phyloP scores from a whole-genome alignment of 2,329 filamentous ascomycete species.

The Sporothrix pallida region DNA sequence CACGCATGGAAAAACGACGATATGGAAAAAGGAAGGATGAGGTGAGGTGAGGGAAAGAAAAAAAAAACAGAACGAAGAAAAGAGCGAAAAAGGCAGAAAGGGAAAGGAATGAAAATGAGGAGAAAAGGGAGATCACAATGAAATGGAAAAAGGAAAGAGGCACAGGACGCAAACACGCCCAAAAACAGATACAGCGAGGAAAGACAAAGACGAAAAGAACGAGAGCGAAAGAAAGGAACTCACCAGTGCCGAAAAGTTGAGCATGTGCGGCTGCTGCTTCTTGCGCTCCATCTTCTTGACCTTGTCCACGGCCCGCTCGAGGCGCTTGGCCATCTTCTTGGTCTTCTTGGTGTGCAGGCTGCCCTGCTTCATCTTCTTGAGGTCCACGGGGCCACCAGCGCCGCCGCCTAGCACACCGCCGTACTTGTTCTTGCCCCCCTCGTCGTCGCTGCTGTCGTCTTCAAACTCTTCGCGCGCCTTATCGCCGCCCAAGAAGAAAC shows the following conservation, averaged over 20 bases:
- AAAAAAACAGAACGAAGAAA: background rate
- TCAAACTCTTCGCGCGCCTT: constrained; percentile 93
- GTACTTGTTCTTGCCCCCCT: constrained; percentile 48
- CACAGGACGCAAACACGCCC: background rate
- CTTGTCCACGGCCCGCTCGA: constrained; percentile 81
- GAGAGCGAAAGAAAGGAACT: constrained; percentile 16
- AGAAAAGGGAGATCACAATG: constrained; percentile 12
- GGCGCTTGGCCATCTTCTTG: constrained; percentile 79
- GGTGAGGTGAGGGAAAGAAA: background rate
- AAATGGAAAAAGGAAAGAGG: background rate
- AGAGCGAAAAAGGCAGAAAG: background rate
- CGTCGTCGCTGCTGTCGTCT: constrained; percentile 85
- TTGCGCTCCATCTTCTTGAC: constrained; percentile 84
- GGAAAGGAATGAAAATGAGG: no score
- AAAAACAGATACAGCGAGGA: background rate
- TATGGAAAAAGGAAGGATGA: background rate
- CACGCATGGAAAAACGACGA: background rate
- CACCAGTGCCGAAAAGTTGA: constrained; percentile 90
- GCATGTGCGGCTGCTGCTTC: constrained; percentile 82
- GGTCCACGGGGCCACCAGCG: constrained; percentile 60
- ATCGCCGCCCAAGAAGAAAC: constrained; percentile 95
- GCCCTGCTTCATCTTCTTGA: constrained; percentile 83
- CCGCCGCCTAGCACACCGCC: constrained; percentile 37
- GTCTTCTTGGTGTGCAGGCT: constrained; percentile 95
- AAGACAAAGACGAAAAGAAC: background rate